Evolutionary conservation across 1,284 basidiomycete species (phyloP), one percentile per base, ranked within the genome.

Genomic region (Marasmius fiardii): DNA sequence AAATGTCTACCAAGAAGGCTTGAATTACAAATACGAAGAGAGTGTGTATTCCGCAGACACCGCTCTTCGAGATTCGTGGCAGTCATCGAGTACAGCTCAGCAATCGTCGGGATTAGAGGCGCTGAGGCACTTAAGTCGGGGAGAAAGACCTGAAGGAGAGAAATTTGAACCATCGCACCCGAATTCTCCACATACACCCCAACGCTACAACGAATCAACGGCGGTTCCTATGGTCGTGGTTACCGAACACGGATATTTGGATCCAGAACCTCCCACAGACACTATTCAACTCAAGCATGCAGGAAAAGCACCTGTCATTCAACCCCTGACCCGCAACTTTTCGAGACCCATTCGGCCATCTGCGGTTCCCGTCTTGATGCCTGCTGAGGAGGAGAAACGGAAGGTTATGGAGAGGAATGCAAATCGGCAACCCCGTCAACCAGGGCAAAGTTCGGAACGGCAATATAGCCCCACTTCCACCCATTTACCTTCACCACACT

Each of bases 1-100:
- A 20, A 31, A 57, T 33, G 35, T 26, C 33, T 51, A 47, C 35
- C 45, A 55, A 35, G 52, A 57, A 31, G 49, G 49, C 21, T 26
- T 51, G 37, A 43, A 37, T 28, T 57, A 54, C 26, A 16, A 35
- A 24, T 43, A 55, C 14, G 53, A 58, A 12, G 53, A 55, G 12
- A 48, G 33, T 47, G 12, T 55, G 8, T 51, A 52, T 41, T 52
- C 52, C 14, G 21, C 51, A 18, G 54, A 44, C 20, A 50, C 54
- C 31, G 54, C 54, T 4, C 28, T 58, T 7, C 39, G 57, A 21
- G 57, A 58, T 35, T 58, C 57, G 47, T 58, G 57, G 57, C 57
- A 55, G 51, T 55, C 57, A 14, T 31, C 49, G 24, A n/a, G 35
- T 20, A 49, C 48, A 43, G 43, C 11, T 21, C n/a, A 34, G 23